Base-by-base conservation (phyloP, 2,329 filamentous ascomycete species). In the Pseudocercospora fijiensis region DNA sequence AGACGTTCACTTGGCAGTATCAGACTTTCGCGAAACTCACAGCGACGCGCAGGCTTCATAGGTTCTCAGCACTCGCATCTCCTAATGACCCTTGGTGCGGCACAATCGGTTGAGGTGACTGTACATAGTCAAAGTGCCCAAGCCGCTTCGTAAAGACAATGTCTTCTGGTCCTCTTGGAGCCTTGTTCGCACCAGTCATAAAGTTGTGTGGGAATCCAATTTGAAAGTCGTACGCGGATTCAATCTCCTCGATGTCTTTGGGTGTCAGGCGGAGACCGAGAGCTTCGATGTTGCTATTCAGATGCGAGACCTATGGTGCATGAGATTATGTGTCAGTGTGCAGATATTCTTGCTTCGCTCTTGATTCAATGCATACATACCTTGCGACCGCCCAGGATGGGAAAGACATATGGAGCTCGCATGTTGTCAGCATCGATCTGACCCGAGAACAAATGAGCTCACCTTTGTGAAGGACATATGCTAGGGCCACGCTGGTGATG, bases 371-470 rank as follows among this genome's bases (percentile, higher is more conserved):
- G 13, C 33, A 37, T 37, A 37, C 33, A 37, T 37, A 37, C 33
- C 69, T 87, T 91, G 16, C 88, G 82, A 0, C 88, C 88, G 7
- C 90, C 89, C 8, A 91, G 80, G 41, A 92, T 86, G 0, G 90
- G 90, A 71, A 90, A 90, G 9, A 92, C 88, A 66, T 89, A 87
- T 0, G 88, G 85, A 0, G 66, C 63, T 62, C 11, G 24, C 8
- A 20, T 7, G 13, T 22, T 43, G 53, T 52, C 13, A 30, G 27
- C 20, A 13, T 60, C 26, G 52, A 5, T 30, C 4, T 24, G 27
- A 26, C 18, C 33, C 18, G 27, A 20, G 18, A 10, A 18, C 13
- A 27, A 37, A 5, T 1, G 1, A 6, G 13, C 9, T 60, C 7
- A 60, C 58, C 27, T 77, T 92, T 91, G 68, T 86, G 83, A 81